Base-by-base conservation (phyloP, 306 rosid genomes). In the Gynostemma pentaphyllum region DNA sequence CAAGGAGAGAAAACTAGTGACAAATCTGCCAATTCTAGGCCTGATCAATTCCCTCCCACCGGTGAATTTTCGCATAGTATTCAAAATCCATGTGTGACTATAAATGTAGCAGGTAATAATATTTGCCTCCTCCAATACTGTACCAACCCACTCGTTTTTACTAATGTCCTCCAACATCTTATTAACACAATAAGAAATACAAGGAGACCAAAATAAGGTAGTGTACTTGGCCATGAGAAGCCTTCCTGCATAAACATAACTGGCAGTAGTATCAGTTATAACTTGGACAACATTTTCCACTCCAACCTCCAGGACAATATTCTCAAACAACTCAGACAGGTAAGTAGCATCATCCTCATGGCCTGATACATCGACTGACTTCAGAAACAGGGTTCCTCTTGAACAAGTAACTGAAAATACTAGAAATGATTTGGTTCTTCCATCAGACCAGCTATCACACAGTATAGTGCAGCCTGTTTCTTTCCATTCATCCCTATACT, bases 191-290 rank as follows among this genome's bases (percentile, higher is more conserved):
- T 77, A 66, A 66, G 88, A 73, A 23, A 79, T 83, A 67, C 87
- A 84, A 66, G 91, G 85, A 74, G 95, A 84, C 90, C 88, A 84
- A 82, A 87, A 84, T 74, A 87, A 70, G 57, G 88, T 72, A 59
- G 42, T 75, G 80, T 87, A 87, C 70, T 79, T 82, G 45, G 69
- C 72, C 86, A 76, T 80, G 53, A 87, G 86, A 74, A 68, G 76
- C 62, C 82, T 73, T 45, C 87, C 88, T 11, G 78, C 91, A 62
- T 74, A 76, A 61, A 74, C 76, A 69, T 70, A 78, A 78, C 83
- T 70, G 59, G 75, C 75, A 59, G 82, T 61, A 26, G 83, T 61
- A 68, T 87, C 76, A 3, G 91, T 84, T 66, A 87, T 80, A 53
- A 82, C 80, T 78, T 87, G 91, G 66, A 87, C 82, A 61, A 84